phyloP scores from a whole-genome alignment of 164 flowering plant genomes.

The Chimonanthus praecox region DNA sequence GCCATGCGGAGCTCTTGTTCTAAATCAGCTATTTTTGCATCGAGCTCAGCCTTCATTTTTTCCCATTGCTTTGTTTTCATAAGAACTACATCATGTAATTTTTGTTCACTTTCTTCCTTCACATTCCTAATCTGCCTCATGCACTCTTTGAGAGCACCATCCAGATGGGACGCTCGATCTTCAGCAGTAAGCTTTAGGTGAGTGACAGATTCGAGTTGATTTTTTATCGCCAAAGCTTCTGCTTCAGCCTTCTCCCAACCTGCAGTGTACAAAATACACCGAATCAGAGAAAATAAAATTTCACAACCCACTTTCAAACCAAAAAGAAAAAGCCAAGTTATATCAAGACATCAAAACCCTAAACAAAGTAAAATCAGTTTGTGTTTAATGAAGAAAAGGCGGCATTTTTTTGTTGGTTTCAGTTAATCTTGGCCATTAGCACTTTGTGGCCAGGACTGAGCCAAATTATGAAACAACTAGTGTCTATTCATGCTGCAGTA shows the following conservation, averaged over 20 bases:
- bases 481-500: not conserved
- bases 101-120: slow-evolving; percentile 90
- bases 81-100: slow-evolving; percentile 60
- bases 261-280: slow-evolving; percentile 20
- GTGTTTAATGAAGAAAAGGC: not conserved
- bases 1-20: slow-evolving; percentile 71
- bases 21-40: slow-evolving; percentile 50
- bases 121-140: slow-evolving; percentile 87
- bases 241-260: slow-evolving; percentile 99
- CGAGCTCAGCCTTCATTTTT: slow-evolving; percentile 64
- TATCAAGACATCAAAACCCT: not conserved
- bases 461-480: not conserved
- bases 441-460: not conserved
- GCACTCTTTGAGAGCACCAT: slow-evolving; percentile 98
- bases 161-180: slow-evolving; percentile 85
- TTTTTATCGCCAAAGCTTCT: slow-evolving; percentile 80
- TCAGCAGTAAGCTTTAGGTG: slow-evolving; percentile 83
- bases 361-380: not conserved
- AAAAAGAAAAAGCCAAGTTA: not conserved
- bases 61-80: slow-evolving; percentile 74
- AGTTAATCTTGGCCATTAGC: not conserved
- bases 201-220: slow-evolving; percentile 81
- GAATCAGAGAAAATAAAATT: not conserved
- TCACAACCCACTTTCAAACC: not conserved
- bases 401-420: not conserved